Conservation (phyloP, 1,284 basidiomycete genomes). For the Pseudomicrostroma phylloplanum region DNA sequence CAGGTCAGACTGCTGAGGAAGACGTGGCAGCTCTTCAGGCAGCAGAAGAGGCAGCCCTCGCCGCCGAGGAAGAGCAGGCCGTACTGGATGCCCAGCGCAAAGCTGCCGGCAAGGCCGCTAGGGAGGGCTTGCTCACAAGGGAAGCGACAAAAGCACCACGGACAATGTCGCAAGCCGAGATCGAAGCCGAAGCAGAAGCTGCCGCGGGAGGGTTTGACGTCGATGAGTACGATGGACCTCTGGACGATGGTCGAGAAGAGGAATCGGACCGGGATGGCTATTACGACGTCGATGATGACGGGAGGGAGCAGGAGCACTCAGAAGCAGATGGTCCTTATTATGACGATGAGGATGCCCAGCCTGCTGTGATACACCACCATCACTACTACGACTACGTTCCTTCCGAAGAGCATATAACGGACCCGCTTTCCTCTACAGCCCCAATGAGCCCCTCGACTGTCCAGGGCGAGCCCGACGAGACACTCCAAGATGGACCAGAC, state of each 20-base stretch:
- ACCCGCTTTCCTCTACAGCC: constrained; percentile 8
- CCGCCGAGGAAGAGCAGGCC: constrained; percentile 36
- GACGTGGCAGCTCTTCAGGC: constrained; percentile 19
- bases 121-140: neutral
- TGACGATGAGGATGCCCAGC: no score
- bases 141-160: neutral
- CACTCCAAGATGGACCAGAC: neutral
- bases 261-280: neutral
- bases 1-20: constrained; percentile 17
- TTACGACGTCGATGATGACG: constrained; percentile 6
- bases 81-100: constrained; percentile 33
- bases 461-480: constrained; percentile 7
- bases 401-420: constrained; percentile 11
- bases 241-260: no score
- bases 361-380: constrained; percentile 26
- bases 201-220: constrained; percentile 19
- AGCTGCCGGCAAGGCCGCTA: constrained; percentile 25
- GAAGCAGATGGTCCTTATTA: no score
- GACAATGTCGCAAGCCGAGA: constrained; percentile 18
- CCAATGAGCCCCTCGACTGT: constrained; percentile 3
- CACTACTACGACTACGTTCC: constrained; percentile 27
- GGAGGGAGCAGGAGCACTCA: neutral
- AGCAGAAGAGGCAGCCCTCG: constrained; percentile 28
- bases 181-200: constrained; percentile 39
- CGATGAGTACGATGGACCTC: constrained; percentile 8